Percentiles rank a stretch among this genome's conserved stretches.
Conservation (phyloP, 2,329 filamentous ascomycete genomes). For the Fusarium liriodendri region DNA sequence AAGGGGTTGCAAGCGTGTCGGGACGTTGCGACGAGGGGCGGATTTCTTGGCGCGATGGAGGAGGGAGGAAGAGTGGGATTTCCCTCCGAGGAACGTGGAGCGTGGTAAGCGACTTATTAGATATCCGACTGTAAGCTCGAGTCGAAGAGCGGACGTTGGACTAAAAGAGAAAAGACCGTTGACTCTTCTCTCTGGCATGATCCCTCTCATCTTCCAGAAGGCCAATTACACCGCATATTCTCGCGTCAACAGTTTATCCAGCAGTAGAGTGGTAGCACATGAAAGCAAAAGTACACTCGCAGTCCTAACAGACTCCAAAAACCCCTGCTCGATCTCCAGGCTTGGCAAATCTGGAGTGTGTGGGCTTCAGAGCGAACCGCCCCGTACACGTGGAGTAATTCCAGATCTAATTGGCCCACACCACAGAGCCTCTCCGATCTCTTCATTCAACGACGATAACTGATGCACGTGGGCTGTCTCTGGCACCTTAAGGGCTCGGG, state of each 20-base stretch:
- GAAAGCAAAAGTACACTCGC: background rate
- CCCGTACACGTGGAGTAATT: constrained; percentile 22
- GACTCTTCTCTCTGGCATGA: no score
- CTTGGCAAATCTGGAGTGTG: constrained; percentile 25
- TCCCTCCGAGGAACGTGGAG: background rate
- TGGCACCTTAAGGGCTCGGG: background rate
- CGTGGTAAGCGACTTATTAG: background rate
- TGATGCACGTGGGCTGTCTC: constrained; percentile 28
- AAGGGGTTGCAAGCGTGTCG: background rate
- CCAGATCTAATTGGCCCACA: constrained; percentile 13
- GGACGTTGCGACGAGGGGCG: constrained; percentile 14
- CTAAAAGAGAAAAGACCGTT: background rate
- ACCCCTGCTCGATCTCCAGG: constrained; percentile 8
- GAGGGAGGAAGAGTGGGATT: background rate
- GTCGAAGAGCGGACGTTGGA: background rate
- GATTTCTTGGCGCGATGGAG: constrained; percentile 16
- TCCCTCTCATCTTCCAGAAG: background rate
- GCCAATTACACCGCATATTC: background rate
- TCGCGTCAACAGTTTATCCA: background rate
- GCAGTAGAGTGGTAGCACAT: background rate
- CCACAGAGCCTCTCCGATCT: constrained; percentile 19
- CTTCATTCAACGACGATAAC: constrained; percentile 22
- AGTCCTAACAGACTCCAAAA: background rate
- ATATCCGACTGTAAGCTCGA: no score
- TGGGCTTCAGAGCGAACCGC: constrained; percentile 24